phyloP scores from a whole-genome alignment of 2,329 filamentous ascomycete genomes.

The Claviceps sorghi region DNA sequence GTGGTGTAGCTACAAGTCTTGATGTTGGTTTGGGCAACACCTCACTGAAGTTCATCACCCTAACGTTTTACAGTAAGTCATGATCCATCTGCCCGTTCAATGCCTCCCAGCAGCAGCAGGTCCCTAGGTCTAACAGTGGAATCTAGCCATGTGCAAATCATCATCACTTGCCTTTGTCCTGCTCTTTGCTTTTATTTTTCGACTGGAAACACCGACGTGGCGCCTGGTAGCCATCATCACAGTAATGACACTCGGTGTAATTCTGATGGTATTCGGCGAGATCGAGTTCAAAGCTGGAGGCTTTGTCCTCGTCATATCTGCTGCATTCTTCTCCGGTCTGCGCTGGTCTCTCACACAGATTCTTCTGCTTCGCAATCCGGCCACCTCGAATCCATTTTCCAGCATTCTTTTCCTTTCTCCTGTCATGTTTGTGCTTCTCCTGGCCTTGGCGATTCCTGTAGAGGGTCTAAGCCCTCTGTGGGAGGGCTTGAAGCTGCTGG shows the following conservation, averaged over 20 bases:
- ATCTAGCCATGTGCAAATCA: conserved; percentile 87
- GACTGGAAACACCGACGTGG: conserved; percentile 75
- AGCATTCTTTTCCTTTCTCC: conserved; percentile 97
- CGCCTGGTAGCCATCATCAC: conserved; percentile 76
- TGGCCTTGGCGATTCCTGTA: conserved; percentile 68
- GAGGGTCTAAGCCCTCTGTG: conserved; percentile 61
- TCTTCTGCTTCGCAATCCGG: conserved; percentile 79
- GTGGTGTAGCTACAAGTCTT: conserved; percentile 80
- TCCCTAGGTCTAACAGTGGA: conserved; percentile 10
- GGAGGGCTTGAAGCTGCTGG: conserved; percentile 49
- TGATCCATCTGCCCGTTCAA: not conserved
- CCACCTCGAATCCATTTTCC: conserved; percentile 90
- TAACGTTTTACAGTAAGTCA: conserved; percentile 79
- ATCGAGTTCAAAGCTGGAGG: conserved; percentile 75
- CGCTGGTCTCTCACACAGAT: conserved; percentile 98
- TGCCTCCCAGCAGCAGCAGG: not conserved
- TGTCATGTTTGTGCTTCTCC: conserved; percentile 79
- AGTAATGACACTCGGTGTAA: conserved; percentile 80
- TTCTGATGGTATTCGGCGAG: conserved; percentile 98
- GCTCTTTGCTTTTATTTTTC: conserved; percentile 86
- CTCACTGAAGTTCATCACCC: conserved; percentile 85
- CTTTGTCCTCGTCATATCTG: conserved; percentile 83
- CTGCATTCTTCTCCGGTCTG: conserved; percentile 91
- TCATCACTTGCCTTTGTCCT: conserved; percentile 91
- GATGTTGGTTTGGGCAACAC: conserved; percentile 96